Evolutionary conservation across 331 rosid genomes (phyloP).

Genomic region (Pyrus hybrid): DNA sequence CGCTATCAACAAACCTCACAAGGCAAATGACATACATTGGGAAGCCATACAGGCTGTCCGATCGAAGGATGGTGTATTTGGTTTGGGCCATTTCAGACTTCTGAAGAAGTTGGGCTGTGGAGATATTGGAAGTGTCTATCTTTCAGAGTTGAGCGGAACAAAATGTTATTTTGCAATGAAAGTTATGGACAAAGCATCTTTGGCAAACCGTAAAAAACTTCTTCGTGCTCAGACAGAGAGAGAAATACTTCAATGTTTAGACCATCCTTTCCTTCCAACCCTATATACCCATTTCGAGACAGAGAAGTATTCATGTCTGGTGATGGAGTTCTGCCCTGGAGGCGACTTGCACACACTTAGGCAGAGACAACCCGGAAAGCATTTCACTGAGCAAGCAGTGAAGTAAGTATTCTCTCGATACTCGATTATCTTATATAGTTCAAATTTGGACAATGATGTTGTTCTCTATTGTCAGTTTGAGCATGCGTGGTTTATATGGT

Average conservation of each 20-base stretch:
- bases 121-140: conserved; percentile 50
- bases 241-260: conserved; percentile 44
- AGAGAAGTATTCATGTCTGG: conserved; percentile 44
- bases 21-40: conserved; percentile 46
- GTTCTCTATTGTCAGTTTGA: not conserved
- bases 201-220: conserved; percentile 44
- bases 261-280: conserved; percentile 53
- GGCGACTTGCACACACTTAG: conserved; percentile 56
- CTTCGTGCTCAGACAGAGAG: conserved; percentile 57
- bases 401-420: conserved; percentile 26
- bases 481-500: not conserved
- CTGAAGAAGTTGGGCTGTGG: conserved; percentile 51
- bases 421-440: not conserved
- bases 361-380: conserved; percentile 52
- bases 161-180: conserved; percentile 51
- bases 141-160: conserved; percentile 45
- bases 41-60: conserved; percentile 52
- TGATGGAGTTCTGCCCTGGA: conserved; percentile 59
- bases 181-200: conserved; percentile 46
- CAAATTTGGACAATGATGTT: not conserved
- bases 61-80: conserved; percentile 32
- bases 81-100: conserved; percentile 44
- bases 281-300: conserved; percentile 43
- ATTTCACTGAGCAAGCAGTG: conserved; percentile 48
- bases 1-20: conserved; percentile 47